Conservation (phyloP, 768 basidiomycete species). For the Exidia glandulosa region DNA sequence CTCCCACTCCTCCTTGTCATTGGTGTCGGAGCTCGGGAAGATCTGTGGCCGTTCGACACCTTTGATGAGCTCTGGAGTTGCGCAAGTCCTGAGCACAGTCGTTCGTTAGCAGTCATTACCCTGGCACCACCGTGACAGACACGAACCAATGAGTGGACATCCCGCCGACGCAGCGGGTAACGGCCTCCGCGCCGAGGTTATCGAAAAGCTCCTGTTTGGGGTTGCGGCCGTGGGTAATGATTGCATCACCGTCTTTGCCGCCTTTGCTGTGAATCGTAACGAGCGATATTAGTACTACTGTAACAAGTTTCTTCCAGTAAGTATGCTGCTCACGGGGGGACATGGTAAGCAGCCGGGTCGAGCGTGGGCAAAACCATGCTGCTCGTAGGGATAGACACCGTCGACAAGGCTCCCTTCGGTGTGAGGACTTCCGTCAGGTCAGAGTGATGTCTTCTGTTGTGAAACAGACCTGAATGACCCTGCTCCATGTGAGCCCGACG, state of each 20-base stretch:
- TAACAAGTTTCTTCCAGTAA: too few species aligned
- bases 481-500: not conserved
- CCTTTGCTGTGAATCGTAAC: too few species aligned
- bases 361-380: slow-evolving; percentile 5
- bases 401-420: slow-evolving; percentile 12
- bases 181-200: slow-evolving; percentile 13
- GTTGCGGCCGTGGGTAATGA: slow-evolving; percentile 6
- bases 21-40: not conserved
- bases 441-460: too few species aligned
- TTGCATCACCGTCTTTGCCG: too few species aligned
- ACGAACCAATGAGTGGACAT: slow-evolving; percentile 14
- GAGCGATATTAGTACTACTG: too few species aligned
- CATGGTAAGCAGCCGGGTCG: slow-evolving; percentile 6
- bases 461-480: not conserved
- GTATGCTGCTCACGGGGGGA: too few species aligned
- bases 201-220: slow-evolving; percentile 8
- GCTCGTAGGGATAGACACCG: slow-evolving; percentile 9
- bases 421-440: slow-evolving; percentile 67
- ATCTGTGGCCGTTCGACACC: slow-evolving; percentile 10
- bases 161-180: slow-evolving; percentile 16
- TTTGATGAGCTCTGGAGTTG: slow-evolving; percentile 9
- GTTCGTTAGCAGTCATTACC: too few species aligned
- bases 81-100: slow-evolving; percentile 13
- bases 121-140: too few species aligned
- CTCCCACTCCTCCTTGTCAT: slow-evolving; percentile 7